A percentile compares a stretch with the other conserved stretches of the same genome.
These are phyloP conservation scores for Hibiscus trionum DNA, from an alignment of 345 rosid genomes.

Conservation along the genomic window DNA sequence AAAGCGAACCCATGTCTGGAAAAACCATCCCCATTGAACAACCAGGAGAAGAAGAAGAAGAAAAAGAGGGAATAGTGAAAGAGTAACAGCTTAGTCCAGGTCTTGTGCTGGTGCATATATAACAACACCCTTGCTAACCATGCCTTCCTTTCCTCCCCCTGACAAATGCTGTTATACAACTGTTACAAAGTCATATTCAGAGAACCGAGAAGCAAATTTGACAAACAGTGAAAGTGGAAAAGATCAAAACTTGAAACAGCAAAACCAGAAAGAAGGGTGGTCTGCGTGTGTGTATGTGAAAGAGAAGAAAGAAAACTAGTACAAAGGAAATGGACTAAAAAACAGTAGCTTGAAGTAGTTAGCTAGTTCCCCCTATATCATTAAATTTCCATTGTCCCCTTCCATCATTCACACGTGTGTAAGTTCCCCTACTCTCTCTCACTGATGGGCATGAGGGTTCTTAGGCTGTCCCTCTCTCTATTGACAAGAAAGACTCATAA, in stretches of 20 bases:
- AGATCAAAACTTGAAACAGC: conserved; percentile 3
- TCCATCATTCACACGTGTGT: conserved; percentile 9
- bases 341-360: not conserved
- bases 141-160: conserved; percentile 25
- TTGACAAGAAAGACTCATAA: conserved; percentile 36
- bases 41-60: conserved; percentile 4
- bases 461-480: conserved; percentile 24
- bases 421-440: not conserved
- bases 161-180: conserved; percentile 44
- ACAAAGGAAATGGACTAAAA: not conserved
- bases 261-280: not conserved
- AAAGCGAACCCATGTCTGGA: conserved; percentile 43
- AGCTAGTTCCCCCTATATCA: not conserved
- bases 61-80: not conserved
- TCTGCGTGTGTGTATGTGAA: not conserved
- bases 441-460: conserved; percentile 16
- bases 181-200: conserved; percentile 35
- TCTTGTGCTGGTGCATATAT: conserved; percentile 19
- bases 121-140: conserved; percentile 19
- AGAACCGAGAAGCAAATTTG: not conserved
- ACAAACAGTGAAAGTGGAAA: conserved; percentile 1
- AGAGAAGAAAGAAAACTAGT: conserved; percentile 15
- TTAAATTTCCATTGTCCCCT: not conserved
- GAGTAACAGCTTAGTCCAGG: conserved; percentile 1
- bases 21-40: conserved; percentile 24